Evolutionary conservation across 306 rosid genomes (phyloP).

Genomic region (Cotoneaster glaucophyllus): DNA sequence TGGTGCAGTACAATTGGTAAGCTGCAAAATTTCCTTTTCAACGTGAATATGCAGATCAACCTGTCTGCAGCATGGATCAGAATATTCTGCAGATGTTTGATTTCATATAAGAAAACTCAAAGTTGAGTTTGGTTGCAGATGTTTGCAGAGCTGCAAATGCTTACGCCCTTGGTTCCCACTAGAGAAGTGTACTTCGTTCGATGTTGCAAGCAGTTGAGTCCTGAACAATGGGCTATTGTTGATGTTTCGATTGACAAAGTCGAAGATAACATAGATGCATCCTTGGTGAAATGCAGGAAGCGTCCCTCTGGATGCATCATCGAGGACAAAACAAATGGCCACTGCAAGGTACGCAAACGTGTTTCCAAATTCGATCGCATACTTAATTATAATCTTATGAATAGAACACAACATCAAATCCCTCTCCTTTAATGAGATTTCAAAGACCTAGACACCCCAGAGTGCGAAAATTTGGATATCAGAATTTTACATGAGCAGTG

Average conservation of each 20-base stretch:
- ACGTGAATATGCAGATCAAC: background rate
- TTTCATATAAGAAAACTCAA: background rate
- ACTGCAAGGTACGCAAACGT: constrained; percentile 64
- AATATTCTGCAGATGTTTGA: constrained; percentile 59
- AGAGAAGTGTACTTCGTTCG: constrained; percentile 93
- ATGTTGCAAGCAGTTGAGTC: constrained; percentile 66
- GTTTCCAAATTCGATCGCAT: background rate
- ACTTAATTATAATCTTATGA: background rate
- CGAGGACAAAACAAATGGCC: constrained; percentile 87
- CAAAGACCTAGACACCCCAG: background rate
- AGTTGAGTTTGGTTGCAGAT: constrained; percentile 41
- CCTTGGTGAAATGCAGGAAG: constrained; percentile 80
- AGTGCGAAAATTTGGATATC: background rate
- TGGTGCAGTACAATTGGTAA: constrained; percentile 88
- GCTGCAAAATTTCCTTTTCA: background rate
- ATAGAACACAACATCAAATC: background rate
- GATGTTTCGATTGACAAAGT: constrained; percentile 89
- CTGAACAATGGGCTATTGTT: constrained; percentile 84
- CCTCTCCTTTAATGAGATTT: background rate
- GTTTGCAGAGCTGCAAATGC: constrained; percentile 96
- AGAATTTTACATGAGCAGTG: background rate
- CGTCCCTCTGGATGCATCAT: constrained; percentile 97
- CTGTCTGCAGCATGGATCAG: background rate
- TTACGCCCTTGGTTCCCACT: constrained; percentile 83
- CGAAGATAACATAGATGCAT: constrained; percentile 75